These are phyloP conservation scores for Trichophyton equinum DNA, from an alignment of 2,329 filamentous ascomycete genomes.

Conservation along the genomic window DNA sequence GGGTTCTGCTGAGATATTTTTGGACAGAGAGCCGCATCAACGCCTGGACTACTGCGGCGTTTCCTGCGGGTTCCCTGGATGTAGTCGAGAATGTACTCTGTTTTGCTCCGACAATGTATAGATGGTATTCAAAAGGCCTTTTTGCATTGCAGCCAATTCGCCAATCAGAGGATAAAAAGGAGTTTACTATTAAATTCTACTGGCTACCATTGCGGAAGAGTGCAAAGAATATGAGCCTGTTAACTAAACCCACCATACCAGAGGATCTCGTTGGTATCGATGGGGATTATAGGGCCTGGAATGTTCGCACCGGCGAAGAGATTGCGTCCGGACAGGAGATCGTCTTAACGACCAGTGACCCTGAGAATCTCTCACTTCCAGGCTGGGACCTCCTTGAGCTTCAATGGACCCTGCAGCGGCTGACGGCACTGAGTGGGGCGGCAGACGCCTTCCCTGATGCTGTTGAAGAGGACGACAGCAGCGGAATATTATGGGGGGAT, in stretches of 20 bases:
- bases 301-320: neutral
- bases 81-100: no score
- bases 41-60: no score
- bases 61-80: no score
- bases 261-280: neutral
- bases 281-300: neutral
- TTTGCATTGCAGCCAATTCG: no score
- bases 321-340: neutral
- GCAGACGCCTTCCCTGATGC: neutral
- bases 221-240: no score
- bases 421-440: slow-evolving; percentile 1
- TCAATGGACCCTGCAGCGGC: slow-evolving; percentile 4
- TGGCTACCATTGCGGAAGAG: no score
- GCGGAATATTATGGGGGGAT: neutral
- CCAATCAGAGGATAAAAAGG: no score
- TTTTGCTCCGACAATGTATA: no score
- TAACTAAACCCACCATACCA: neutral
- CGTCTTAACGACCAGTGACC: slow-evolving; percentile 3
- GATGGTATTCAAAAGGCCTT: no score
- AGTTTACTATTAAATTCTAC: no score
- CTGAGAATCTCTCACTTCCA: neutral
- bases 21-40: no score
- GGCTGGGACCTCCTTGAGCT: slow-evolving; percentile 1
- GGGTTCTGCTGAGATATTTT: no score
- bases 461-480: neutral